Evolutionary conservation across 768 basidiomycete genomes (phyloP), one percentile per base, ranked within the genome.

Genomic region (Phaffia tasmanica): DNA sequence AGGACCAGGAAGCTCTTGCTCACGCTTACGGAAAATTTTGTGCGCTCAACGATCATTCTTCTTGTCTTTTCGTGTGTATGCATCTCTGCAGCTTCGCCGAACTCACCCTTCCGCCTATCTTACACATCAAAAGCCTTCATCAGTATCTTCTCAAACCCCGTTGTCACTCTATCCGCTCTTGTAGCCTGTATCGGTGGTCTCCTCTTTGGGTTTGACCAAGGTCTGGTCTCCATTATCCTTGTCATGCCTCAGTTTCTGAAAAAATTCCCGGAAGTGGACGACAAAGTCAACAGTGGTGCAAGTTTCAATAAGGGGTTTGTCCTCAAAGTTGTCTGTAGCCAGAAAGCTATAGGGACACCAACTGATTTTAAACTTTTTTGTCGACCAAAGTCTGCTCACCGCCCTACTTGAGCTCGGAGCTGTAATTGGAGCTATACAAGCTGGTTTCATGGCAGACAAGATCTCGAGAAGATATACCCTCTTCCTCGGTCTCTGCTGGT

Each of bases 141-240:
- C 42, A 48, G 42, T 16, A 19, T 60, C 58, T 9, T 27, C 5
- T 18, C 30, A 1, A 60, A 60, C 35, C 32, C 32, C 7, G 21
- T 60, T 6, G 58, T 60, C 2, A 21, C 49, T 27, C 42, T 42
- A 3, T 46, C n/a, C 35, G 16, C 42, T 18, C 11, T 60, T 18
- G 58, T 48, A 1, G 58, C 58, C 3, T 42, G 32, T 16, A 47
- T 60, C 15, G 58, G 58, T 18, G 58, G 58, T 42, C 23, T 60
- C 11, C 58, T 60, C 42, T 60, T 60, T n/a, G 58, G 58, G 6
- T 60, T 60, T 23, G 58, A 60, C 46, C 58, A 60, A 23, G 58
- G 58, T 21, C 42, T 60, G 8, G 58, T 60, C 15, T 60, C 58
- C 18, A 60, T 60, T 35, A 60, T 18, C 35, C 58, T 60, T 23